A percentile compares a stretch with the other conserved stretches of the same genome.
Conservation (phyloP, 495 filamentous ascomycete species). For the Aspergillus sparsus region DNA sequence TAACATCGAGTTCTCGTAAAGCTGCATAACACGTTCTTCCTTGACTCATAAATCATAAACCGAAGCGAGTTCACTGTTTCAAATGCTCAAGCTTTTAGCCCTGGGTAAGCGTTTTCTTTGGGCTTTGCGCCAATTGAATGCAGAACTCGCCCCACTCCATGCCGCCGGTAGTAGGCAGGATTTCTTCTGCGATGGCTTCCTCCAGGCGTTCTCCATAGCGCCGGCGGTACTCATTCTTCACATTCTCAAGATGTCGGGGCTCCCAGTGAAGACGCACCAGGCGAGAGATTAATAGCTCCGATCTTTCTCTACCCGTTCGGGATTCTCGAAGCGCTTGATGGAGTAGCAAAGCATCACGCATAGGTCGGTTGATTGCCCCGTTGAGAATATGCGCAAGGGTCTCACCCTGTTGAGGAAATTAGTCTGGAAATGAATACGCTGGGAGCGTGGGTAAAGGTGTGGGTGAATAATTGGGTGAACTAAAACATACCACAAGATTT, state of each 20-base stretch:
- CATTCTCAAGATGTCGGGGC: conserved; percentile 65
- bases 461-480: not conserved
- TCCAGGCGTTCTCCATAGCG: conserved; percentile 72
- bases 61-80: not conserved
- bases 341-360: conserved; percentile 91
- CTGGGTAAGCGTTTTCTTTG: conserved; percentile 17
- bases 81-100: not conserved
- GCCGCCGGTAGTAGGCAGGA: conserved; percentile 39
- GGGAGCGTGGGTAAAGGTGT: conserved; percentile 1
- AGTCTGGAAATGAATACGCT: conserved; percentile 2
- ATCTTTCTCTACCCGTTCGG: conserved; percentile 64
- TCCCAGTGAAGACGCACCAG: conserved; percentile 87
- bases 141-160: conserved; percentile 60
- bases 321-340: conserved; percentile 79
- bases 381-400: conserved; percentile 94
- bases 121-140: conserved; percentile 53
- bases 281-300: conserved; percentile 79
- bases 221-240: conserved; percentile 70
- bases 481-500: conserved; percentile 79
- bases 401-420: conserved; percentile 67
- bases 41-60: conserved; percentile 1
- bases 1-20: too few species aligned
- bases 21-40: not conserved
- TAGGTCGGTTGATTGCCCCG: conserved; percentile 91
- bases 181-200: conserved; percentile 56